These are phyloP conservation scores for Amoeboaphelidium protococcarum DNA, from an alignment of 371 early-diverging fungal genomes.

Conservation along the genomic window DNA sequence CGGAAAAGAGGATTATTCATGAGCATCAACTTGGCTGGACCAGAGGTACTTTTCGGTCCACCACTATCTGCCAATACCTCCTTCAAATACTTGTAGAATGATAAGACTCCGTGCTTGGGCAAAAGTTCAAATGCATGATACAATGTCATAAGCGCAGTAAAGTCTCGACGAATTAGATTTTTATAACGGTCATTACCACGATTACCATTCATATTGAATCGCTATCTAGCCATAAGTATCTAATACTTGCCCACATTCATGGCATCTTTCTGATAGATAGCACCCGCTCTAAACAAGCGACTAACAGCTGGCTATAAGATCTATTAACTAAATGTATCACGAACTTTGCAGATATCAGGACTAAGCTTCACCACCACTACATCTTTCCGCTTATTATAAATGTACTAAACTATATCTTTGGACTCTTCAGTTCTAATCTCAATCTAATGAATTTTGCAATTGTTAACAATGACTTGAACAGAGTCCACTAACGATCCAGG, in stretches of 20 bases:
- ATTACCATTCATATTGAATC: too few species aligned
- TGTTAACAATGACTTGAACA: slow-evolving; percentile 47
- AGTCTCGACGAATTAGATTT: too few species aligned
- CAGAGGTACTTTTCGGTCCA: neutral
- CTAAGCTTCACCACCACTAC: slow-evolving; percentile 29
- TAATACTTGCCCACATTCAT: too few species aligned
- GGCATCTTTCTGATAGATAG: too few species aligned
- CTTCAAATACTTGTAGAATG: slow-evolving; percentile 22
- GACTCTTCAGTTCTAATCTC: slow-evolving; percentile 74
- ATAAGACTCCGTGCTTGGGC: slow-evolving; percentile 26
- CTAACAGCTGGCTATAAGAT: too few species aligned
- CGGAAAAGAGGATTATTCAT: slow-evolving; percentile 28
- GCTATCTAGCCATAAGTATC: too few species aligned
- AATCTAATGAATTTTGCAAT: slow-evolving; percentile 42
- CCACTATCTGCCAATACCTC: slow-evolving; percentile 12
- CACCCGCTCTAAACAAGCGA: too few species aligned
- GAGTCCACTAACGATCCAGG: slow-evolving; percentile 42
- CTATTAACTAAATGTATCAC: slow-evolving; percentile 12
- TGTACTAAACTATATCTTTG: slow-evolving; percentile 43
- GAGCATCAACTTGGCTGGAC: slow-evolving; percentile 9
- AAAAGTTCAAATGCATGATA: slow-evolving; percentile 24
- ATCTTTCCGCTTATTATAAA: slow-evolving; percentile 32
- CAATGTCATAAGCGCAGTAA: slow-evolving; percentile 14
- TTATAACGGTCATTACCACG: too few species aligned
- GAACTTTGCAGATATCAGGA: slow-evolving; percentile 23